These are phyloP conservation scores for Hygrophorus pudorinus DNA, from an alignment of 768 basidiomycete genomes.

Conservation along the genomic window DNA sequence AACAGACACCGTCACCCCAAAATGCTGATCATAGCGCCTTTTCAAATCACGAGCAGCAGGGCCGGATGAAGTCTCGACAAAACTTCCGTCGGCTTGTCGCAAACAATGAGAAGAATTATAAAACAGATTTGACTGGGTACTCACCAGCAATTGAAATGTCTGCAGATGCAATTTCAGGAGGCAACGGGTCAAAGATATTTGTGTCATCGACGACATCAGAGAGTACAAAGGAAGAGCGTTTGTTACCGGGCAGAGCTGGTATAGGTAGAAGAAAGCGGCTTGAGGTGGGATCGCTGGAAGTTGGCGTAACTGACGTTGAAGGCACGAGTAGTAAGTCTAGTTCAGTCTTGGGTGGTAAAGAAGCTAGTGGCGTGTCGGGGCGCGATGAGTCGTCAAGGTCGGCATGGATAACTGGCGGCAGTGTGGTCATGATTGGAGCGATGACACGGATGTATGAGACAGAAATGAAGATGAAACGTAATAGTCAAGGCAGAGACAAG, in stretches of 20 bases:
- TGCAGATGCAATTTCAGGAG: not conserved
- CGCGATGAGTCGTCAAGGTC: conserved; percentile 18
- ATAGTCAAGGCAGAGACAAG: too few species aligned
- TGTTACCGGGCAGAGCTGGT: not conserved
- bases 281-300: conserved; percentile 27
- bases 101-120: not conserved
- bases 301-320: conserved; percentile 6
- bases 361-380: conserved; percentile 19
- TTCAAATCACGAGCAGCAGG: conserved; percentile 71
- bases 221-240: not conserved
- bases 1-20: conserved; percentile 55
- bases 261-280: not conserved
- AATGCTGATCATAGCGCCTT: conserved; percentile 57
- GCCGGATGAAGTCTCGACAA: conserved; percentile 73
- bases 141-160: not conserved
- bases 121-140: not conserved
- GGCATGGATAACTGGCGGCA: not conserved
- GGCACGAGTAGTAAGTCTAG: conserved; percentile 5
- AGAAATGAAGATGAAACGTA: too few species aligned
- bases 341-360: conserved; percentile 9
- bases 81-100: conserved; percentile 53
- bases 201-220: not conserved
- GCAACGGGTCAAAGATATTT: not conserved
- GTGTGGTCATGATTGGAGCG: not conserved
- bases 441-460: too few species aligned